A percentile compares a stretch with the other conserved stretches of the same genome.
Conservation (phyloP, 192 early-diverging fungal species). For the Chytriomyces confervae region DNA sequence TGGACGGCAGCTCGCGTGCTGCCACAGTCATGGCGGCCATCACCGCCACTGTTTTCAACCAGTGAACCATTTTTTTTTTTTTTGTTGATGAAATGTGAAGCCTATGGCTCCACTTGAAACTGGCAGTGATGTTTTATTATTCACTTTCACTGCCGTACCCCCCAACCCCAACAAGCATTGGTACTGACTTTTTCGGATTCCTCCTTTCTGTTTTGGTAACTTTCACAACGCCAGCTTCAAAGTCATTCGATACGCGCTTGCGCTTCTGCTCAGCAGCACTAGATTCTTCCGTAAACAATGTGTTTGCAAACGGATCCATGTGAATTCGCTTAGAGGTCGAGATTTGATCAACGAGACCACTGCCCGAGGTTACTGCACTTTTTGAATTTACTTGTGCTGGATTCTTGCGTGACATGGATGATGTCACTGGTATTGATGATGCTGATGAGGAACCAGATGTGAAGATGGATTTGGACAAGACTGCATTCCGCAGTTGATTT, state of each 20-base stretch:
- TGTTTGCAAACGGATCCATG: slow-evolving; percentile 7
- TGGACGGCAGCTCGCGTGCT: background rate
- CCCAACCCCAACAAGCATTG: too few species aligned
- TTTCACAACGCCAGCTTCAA: too few species aligned
- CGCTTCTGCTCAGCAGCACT: background rate
- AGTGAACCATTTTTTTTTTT: too few species aligned
- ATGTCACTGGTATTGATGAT: background rate
- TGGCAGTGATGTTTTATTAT: too few species aligned
- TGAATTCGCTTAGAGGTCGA: background rate
- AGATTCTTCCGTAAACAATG: background rate
- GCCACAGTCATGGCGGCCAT: background rate
- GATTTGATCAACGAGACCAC: background rate
- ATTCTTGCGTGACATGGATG: background rate
- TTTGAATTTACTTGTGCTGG: background rate
- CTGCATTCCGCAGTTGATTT: slow-evolving; percentile 6
- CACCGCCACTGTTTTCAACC: too few species aligned
- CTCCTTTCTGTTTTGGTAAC: too few species aligned
- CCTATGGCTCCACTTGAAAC: too few species aligned
- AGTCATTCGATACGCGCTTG: too few species aligned
- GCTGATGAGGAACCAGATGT: background rate
- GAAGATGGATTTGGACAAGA: slow-evolving; percentile 26
- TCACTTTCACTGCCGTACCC: too few species aligned
- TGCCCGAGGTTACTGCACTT: background rate
- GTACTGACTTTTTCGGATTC: too few species aligned
- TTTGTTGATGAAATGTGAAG: too few species aligned